phyloP scores from a whole-genome alignment of 2,329 filamentous ascomycete genomes.

The Lasiodiplodia gonubiensis region DNA sequence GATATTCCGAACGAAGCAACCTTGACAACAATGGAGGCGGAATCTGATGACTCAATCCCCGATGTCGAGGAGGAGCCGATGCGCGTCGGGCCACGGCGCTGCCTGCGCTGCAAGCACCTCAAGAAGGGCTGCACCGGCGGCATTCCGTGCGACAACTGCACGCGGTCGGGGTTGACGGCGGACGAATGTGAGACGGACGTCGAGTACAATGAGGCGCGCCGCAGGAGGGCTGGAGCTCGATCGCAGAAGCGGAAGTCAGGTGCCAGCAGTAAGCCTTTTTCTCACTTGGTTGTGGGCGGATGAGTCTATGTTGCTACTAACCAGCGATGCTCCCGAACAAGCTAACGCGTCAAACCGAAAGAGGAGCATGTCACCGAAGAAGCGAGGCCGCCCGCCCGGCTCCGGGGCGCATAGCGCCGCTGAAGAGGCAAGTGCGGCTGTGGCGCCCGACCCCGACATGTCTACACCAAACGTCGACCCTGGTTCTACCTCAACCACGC shows the following conservation, averaged over 20 bases:
- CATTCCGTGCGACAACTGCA: background rate
- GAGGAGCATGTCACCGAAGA: background rate
- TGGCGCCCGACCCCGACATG: no score
- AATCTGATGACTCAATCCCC: background rate
- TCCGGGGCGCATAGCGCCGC: no score
- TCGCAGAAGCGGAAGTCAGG: background rate
- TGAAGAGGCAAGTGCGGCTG: no score
- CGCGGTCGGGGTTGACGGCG: no score
- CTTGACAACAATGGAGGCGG: background rate
- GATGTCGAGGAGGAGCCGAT: background rate
- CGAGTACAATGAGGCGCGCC: background rate
- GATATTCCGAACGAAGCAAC: background rate
- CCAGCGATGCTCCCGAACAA: background rate
- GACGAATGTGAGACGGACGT: background rate
- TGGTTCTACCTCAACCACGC: no score
- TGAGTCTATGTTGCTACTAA: background rate
- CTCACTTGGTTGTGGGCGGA: background rate
- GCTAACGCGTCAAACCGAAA: background rate
- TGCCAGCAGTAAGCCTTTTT: background rate
- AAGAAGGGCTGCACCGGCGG: background rate
- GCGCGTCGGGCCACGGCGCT: background rate
- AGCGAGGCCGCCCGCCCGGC: background rate
- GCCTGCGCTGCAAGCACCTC: background rate
- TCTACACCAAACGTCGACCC: no score
- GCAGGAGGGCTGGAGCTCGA: no score